These are phyloP conservation scores for Allium cepa DNA, from an alignment of 106 monocot species.

Conservation along the genomic window DNA sequence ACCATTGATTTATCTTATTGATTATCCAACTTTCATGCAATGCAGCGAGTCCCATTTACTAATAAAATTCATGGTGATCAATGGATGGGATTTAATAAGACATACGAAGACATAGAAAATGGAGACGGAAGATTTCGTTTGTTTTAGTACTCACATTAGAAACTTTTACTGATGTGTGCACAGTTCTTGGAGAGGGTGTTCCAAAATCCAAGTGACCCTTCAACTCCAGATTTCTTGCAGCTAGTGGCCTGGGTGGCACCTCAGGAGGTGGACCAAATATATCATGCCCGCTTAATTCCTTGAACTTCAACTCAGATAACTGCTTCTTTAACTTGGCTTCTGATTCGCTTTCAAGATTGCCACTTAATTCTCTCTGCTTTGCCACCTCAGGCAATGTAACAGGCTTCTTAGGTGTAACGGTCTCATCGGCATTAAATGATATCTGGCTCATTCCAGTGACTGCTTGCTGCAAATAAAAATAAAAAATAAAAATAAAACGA, in stretches of 20 bases:
- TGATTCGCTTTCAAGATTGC: slow-evolving; percentile 44
- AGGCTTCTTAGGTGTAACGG: slow-evolving; percentile 65
- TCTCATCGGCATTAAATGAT: slow-evolving; percentile 66
- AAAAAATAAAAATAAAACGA: neutral
- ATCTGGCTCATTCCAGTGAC: slow-evolving; percentile 55
- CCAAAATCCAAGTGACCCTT: slow-evolving; percentile 43
- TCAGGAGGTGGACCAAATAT: slow-evolving; percentile 78
- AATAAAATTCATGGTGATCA: too few relatives aligned
- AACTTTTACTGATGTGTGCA: slow-evolving; percentile 61
- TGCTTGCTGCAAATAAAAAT: slow-evolving; percentile 30
- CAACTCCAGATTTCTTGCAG: slow-evolving; percentile 41
- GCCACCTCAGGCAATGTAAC: slow-evolving; percentile 53
- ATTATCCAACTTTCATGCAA: too few relatives aligned
- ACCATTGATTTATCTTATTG: too few relatives aligned
- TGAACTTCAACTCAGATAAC: slow-evolving; percentile 44
- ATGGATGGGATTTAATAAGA: too few relatives aligned
- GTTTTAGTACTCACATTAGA: slow-evolving; percentile 52
- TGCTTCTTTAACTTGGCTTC: slow-evolving; percentile 50
- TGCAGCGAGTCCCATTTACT: too few relatives aligned
- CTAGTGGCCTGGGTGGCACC: slow-evolving; percentile 37
- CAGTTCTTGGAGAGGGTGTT: slow-evolving; percentile 28
- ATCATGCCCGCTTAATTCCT: slow-evolving; percentile 71
- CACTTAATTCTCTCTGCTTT: slow-evolving; percentile 80
- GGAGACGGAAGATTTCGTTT: neutral
- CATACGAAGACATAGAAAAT: too few relatives aligned